Base-by-base conservation (phyloP, 768 basidiomycete genomes). In the Tylopilus plumbeoviolaceoides region DNA sequence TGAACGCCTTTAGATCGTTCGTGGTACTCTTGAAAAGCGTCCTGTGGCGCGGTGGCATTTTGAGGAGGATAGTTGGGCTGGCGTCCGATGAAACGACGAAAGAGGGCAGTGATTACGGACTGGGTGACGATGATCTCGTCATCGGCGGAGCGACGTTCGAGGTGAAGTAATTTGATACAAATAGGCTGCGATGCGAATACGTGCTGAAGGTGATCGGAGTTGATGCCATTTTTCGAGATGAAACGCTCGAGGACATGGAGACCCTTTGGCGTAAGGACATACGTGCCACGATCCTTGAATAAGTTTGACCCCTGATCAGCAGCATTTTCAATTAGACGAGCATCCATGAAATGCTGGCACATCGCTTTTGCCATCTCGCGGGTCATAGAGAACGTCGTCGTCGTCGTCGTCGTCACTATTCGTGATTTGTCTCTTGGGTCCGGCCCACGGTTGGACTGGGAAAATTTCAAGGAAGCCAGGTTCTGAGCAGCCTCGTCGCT, bases 301-400 rank as follows among this genome's bases (percentile, higher is more conserved):
- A 90, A 79, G 61, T 87, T 86, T 15, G 89, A 88, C 21, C 80
- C 78, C 31, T 88, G 87, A 72, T 99, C 97, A 17, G 91, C 83
- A 15, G 93, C 95, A 68, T 98, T 98, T 73, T 98, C 95, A 59
- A 98, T 94, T 57, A 98, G 79, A 59, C 94, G 91, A 53, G 97
- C 94, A 61, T 98, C 97, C 92, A 99, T 97, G 68, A 98, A 98
- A 69, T 98, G 94, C 73, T 99, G 97, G 74, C 92, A 91, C 87
- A 99, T 98, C 31, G 92, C 93, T 75, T 98, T 98, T 58, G 97
- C 97, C 91, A 99, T 98, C 42, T 99, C 97, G 62, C 97, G 88
- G 60, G 93, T 92, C 97, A 99, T 98, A 56, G 93, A 93, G 76
- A 99, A 99, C 31, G 97, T 99, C 40, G 97, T 99, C 6, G 97